Conservation (phyloP, 352 stramenopile genomes). For the Poterioochromonas sp. region DNA sequence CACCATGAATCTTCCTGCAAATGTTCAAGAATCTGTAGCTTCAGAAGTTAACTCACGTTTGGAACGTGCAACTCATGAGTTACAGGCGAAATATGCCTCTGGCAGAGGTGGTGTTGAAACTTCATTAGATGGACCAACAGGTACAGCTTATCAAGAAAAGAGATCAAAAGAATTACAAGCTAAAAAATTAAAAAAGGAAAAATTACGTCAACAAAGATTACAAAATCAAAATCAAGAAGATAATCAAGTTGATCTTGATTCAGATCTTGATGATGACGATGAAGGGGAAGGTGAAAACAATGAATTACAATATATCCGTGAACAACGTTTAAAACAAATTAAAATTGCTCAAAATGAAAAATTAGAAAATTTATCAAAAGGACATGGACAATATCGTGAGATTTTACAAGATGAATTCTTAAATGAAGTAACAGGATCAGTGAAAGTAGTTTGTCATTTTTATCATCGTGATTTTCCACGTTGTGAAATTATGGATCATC, state of each 20-base stretch:
- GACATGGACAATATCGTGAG: slow-evolving; percentile 63
- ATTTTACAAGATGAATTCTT: slow-evolving; percentile 69
- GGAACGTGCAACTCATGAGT: slow-evolving; percentile 25
- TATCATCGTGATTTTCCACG: slow-evolving; percentile 71
- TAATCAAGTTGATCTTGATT: background rate
- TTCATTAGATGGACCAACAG: slow-evolving; percentile 24
- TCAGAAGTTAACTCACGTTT: slow-evolving; percentile 15
- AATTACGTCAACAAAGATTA: background rate
- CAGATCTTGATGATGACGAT: slow-evolving; percentile 55
- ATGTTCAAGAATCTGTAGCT: slow-evolving; percentile 6
- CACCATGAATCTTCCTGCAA: too few relatives aligned
- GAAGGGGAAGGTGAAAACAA: slow-evolving; percentile 55
- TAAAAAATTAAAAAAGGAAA: background rate
- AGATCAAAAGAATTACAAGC: background rate
- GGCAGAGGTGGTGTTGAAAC: background rate
- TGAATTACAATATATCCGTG: slow-evolving; percentile 53
- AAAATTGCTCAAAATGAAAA: slow-evolving; percentile 51
- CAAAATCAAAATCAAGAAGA: background rate
- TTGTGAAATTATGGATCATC: slow-evolving; percentile 74
- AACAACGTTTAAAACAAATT: background rate
- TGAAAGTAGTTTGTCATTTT: slow-evolving; percentile 61
- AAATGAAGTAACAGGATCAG: slow-evolving; percentile 58
- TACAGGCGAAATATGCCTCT: background rate
- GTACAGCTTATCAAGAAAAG: slow-evolving; percentile 22
- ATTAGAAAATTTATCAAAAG: slow-evolving; percentile 55